Percentiles rank a stretch among this genome's conserved stretches.
Evolutionary conservation across 2,329 filamentous ascomycete genomes (phyloP).

Genomic region (Lasiodiplodia citricola): DNA sequence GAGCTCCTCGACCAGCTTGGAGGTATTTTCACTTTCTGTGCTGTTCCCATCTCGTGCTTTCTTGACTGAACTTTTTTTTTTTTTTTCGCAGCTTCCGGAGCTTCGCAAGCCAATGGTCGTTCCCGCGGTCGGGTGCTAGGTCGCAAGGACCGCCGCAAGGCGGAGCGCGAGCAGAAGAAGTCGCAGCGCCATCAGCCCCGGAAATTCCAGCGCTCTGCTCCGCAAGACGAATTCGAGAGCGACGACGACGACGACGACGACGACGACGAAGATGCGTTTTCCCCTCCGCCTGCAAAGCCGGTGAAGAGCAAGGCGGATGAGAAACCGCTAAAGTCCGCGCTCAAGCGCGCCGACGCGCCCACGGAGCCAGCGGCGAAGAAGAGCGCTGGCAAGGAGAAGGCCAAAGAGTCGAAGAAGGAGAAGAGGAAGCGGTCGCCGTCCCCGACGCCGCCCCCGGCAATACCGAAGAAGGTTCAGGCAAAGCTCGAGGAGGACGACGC

Average conservation of each 20-base stretch:
- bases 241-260: conserved; percentile 31
- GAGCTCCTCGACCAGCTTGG: conserved; percentile 52
- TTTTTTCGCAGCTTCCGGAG: conserved; percentile 29
- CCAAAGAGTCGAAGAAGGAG: conserved; percentile 35
- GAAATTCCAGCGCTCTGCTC: neutral
- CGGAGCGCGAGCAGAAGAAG: conserved; percentile 68
- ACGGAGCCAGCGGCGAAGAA: neutral
- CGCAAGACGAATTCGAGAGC: conserved; percentile 15
- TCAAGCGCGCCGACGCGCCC: conserved; percentile 38
- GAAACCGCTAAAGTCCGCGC: conserved; percentile 43
- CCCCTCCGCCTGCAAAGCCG: conserved; percentile 32
- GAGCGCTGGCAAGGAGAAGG: conserved; percentile 23
- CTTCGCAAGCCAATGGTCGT: conserved; percentile 32
- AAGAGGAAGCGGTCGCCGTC: conserved; percentile 12
- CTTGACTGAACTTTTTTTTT: neutral
- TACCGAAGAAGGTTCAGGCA: conserved; percentile 58
- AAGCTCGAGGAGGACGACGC: conserved; percentile 78
- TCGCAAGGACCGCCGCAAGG: conserved; percentile 72
- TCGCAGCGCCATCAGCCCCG: conserved; percentile 40
- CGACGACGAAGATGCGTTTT: conserved; percentile 30
- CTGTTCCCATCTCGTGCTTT: neutral
- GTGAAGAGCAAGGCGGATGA: conserved; percentile 31
- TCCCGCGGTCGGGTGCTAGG: conserved; percentile 38
- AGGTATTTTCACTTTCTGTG: conserved; percentile 31
- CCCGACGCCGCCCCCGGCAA: conserved; percentile 28